phyloP scores from a whole-genome alignment of 371 early-diverging fungal species.

The Rhizopus sp. region DNA sequence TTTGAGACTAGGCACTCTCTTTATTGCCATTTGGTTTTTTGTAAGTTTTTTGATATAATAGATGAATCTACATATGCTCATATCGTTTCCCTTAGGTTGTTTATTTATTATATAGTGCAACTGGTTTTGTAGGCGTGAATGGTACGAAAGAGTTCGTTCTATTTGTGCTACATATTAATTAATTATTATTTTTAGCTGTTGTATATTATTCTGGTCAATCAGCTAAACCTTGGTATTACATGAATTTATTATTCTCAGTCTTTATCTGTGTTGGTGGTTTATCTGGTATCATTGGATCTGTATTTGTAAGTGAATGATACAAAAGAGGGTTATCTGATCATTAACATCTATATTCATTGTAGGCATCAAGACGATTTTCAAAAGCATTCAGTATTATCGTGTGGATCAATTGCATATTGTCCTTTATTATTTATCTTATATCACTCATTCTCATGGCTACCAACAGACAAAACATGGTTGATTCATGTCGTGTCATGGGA shows the following conservation, averaged over 20 bases:
- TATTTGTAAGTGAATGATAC: constrained; percentile 31
- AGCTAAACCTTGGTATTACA: constrained; percentile 47
- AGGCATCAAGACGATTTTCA: constrained; percentile 49
- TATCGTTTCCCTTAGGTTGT: constrained; percentile 26
- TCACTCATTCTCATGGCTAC: constrained; percentile 41
- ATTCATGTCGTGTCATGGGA: constrained; percentile 47
- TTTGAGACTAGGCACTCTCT: constrained; percentile 31
- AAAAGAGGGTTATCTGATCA: background rate
- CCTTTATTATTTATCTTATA: constrained; percentile 42
- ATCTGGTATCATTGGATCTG: constrained; percentile 45
- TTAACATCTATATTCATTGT: background rate
- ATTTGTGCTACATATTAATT: background rate
- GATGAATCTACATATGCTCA: background rate
- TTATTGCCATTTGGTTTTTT: constrained; percentile 37
- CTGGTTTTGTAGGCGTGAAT: constrained; percentile 50
- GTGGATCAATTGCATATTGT: constrained; percentile 43
- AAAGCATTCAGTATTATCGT: constrained; percentile 45
- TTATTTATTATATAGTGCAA: constrained; percentile 46
- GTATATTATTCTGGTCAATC: constrained; percentile 49
- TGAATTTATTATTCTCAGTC: constrained; percentile 43
- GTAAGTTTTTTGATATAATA: constrained; percentile 9
- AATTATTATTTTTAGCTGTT: constrained; percentile 28
- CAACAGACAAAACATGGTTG: constrained; percentile 32
- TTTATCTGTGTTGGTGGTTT: constrained; percentile 44
- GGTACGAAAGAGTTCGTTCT: constrained; percentile 24